phyloP scores from a whole-genome alignment of 805 yeast genomes.

The Helenozyma baotianmanensis region DNA sequence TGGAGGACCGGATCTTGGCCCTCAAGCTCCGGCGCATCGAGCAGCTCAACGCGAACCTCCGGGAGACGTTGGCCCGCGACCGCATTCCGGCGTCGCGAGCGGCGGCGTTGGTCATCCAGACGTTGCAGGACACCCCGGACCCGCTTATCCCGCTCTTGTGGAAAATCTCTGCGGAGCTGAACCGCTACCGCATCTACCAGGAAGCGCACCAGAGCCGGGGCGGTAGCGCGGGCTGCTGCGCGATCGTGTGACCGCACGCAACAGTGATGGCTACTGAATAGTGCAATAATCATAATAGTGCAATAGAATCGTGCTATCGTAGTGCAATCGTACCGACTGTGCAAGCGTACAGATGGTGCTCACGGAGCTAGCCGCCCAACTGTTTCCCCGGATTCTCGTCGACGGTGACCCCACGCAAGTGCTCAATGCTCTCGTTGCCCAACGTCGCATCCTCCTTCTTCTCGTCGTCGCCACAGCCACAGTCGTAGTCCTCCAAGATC shows the following conservation, averaged over 20 bases:
- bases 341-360: no score
- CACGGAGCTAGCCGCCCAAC: no score
- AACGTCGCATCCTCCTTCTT: constrained; percentile 43
- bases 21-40: constrained; percentile 58
- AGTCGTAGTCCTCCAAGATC: constrained; percentile 86
- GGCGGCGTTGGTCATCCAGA: constrained; percentile 43
- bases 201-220: constrained; percentile 10
- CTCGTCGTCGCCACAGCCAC: constrained; percentile 88
- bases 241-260: constrained; percentile 20
- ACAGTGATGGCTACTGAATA: not conserved
- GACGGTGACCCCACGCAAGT: constrained; percentile 41
- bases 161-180: constrained; percentile 31
- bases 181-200: constrained; percentile 27
- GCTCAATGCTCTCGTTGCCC: constrained; percentile 29
- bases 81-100: constrained; percentile 65
- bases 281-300: no score
- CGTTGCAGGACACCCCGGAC: constrained; percentile 42
- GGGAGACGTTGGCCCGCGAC: constrained; percentile 47
- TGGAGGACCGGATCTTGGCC: constrained; percentile 41
- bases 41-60: constrained; percentile 51
- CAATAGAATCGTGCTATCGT: no score
- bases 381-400: constrained; percentile 46
- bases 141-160: constrained; percentile 44
- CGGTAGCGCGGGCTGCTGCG: constrained; percentile 23
- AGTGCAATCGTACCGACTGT: no score